These are phyloP conservation scores for Paecilomyces dactylethromorphus DNA, from an alignment of 2,329 filamentous ascomycete genomes.

Conservation along the genomic window DNA sequence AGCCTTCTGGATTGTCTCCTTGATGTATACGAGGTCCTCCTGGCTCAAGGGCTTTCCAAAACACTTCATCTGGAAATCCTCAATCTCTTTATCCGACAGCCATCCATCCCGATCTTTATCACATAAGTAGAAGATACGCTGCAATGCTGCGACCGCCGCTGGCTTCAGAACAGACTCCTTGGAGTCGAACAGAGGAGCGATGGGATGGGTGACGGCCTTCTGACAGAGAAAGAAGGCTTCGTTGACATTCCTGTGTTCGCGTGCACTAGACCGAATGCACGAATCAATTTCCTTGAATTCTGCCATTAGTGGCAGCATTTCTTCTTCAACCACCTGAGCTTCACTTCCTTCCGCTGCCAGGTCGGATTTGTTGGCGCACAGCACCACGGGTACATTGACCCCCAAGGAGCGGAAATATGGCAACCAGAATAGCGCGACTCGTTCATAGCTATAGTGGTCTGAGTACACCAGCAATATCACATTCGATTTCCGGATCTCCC, in stretches of 20 bases:
- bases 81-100: constrained; percentile 82
- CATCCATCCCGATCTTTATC: constrained; percentile 95
- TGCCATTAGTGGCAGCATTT: constrained; percentile 96
- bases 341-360: constrained; percentile 67
- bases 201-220: constrained; percentile 94
- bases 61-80: constrained; percentile 83
- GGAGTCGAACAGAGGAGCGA: constrained; percentile 92
- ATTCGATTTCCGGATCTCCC: constrained; percentile 94
- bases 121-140: constrained; percentile 88
- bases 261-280: constrained; percentile 88
- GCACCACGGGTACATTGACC: constrained; percentile 95
- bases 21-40: constrained; percentile 86
- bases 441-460: constrained; percentile 98
- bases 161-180: constrained; percentile 88
- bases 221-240: constrained; percentile 97
- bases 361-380: constrained; percentile 98
- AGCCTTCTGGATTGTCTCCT: constrained; percentile 69
- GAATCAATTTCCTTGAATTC: constrained; percentile 99
- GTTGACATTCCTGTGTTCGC: constrained; percentile 89
- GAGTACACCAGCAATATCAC: constrained; percentile 96
- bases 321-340: constrained; percentile 83
- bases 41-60: constrained; percentile 80
- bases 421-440: constrained; percentile 96
- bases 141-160: constrained; percentile 76
- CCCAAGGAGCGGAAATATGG: constrained; percentile 94